Conservation (phyloP, 306 rosid genomes). For the Acacia melanoxylon region DNA sequence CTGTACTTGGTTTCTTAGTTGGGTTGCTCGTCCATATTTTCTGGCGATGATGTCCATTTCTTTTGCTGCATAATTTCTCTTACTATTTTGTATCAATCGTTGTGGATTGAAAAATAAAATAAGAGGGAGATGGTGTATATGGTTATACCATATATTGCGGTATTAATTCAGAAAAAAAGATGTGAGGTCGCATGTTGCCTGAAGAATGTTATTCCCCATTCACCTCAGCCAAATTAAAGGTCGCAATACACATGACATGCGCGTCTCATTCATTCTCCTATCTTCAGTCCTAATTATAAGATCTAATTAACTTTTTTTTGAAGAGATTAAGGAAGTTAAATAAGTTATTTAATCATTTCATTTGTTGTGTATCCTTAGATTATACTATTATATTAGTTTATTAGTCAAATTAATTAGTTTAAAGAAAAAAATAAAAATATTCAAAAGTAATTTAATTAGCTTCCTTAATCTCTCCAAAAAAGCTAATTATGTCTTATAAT, state of each 20-base stretch:
- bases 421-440: too few species aligned
- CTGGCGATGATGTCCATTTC: slow-evolving; percentile 1
- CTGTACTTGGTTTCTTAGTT: slow-evolving; percentile 70
- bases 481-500: too few species aligned
- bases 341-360: too few species aligned
- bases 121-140: not conserved
- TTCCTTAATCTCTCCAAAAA: too few species aligned
- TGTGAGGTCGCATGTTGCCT: not conserved
- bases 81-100: not conserved
- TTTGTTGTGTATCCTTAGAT: too few species aligned
- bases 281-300: too few species aligned
- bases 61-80: slow-evolving; percentile 11
- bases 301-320: too few species aligned
- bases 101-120: not conserved
- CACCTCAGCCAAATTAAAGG: not conserved
- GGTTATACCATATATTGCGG: not conserved
- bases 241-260: not conserved
- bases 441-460: too few species aligned
- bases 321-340: too few species aligned
- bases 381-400: too few species aligned
- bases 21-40: slow-evolving; percentile 42
- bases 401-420: too few species aligned
- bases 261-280: too few species aligned
- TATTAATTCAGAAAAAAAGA: not conserved
- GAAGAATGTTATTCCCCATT: not conserved